phyloP scores from a whole-genome alignment of 306 rosid species.

The Trifolium subterraneum region DNA sequence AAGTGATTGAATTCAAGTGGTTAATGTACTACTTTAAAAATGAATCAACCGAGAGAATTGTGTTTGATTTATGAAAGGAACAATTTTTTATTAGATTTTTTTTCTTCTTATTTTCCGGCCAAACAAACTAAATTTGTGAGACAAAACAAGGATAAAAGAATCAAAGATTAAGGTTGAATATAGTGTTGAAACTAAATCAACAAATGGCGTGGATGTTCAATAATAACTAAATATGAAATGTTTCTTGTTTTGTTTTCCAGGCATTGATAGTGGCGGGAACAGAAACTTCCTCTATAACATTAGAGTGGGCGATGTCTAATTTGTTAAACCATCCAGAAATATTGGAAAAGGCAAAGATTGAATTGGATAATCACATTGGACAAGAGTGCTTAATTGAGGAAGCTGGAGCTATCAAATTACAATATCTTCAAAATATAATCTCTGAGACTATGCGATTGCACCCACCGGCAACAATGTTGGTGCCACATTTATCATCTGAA shows the following conservation, averaged over 20 bases:
- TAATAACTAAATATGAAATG: too few relatives aligned
- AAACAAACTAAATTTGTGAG: too few relatives aligned
- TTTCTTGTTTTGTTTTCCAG: slow-evolving; percentile 36
- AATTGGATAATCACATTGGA: slow-evolving; percentile 51
- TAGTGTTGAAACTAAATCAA: too few relatives aligned
- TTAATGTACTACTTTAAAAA: too few relatives aligned
- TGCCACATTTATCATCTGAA: slow-evolving; percentile 54
- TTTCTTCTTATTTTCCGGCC: too few relatives aligned
- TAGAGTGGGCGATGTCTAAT: slow-evolving; percentile 70
- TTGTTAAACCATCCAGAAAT: slow-evolving; percentile 57
- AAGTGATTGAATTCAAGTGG: too few relatives aligned
- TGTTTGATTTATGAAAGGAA: too few relatives aligned
- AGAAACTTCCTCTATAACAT: slow-evolving; percentile 54
- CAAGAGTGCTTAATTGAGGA: slow-evolving; percentile 52
- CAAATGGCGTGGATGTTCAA: too few relatives aligned
- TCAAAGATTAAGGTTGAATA: too few relatives aligned
- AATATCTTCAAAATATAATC: slow-evolving; percentile 56
- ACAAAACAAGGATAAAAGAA: too few relatives aligned
- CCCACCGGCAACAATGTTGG: slow-evolving; percentile 48
- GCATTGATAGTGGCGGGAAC: slow-evolving; percentile 57
- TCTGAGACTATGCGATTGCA: slow-evolving; percentile 52
- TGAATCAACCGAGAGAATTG: too few relatives aligned
- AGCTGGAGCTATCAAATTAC: slow-evolving; percentile 48
- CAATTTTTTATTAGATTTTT: too few relatives aligned
- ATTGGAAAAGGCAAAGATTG: slow-evolving; percentile 52